phyloP scores from a whole-genome alignment of 176 grass and related monocot genomes.

The Paspalum vaginatum region DNA sequence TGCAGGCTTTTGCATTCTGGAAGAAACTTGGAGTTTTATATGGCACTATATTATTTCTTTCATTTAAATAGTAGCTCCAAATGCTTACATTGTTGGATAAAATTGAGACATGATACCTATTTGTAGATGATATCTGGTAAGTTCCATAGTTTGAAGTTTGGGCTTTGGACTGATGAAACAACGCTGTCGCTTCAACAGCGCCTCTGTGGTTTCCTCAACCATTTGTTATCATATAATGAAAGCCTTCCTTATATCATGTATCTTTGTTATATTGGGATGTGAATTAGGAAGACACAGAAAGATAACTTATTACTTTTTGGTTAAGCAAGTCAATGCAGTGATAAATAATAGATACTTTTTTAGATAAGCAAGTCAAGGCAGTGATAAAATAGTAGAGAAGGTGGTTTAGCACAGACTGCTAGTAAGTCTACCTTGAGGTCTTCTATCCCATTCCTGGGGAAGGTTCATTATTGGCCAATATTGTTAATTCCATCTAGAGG shows the following conservation, averaged over 20 bases:
- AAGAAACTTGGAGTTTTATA: slow-evolving; percentile 16
- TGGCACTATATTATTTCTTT: neutral
- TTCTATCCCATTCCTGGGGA: slow-evolving; percentile 1
- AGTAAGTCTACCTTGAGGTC: neutral
- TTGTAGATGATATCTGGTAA: slow-evolving; percentile 24
- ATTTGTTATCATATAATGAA: slow-evolving; percentile 13
- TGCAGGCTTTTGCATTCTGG: slow-evolving; percentile 13
- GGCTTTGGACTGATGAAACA: neutral
- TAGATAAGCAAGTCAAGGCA: neutral
- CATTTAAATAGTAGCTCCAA: neutral
- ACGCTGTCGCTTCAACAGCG: slow-evolving; percentile 12
- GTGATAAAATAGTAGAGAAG: neutral
- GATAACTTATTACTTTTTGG: neutral
- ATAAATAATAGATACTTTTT: neutral
- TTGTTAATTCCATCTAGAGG: neutral
- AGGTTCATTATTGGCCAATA: slow-evolving; percentile 22
- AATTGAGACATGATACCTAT: slow-evolving; percentile 8
- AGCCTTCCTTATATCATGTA: neutral
- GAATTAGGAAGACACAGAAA: neutral
- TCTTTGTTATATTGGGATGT: slow-evolving; percentile 17
- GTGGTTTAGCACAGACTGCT: neutral
- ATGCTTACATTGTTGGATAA: neutral
- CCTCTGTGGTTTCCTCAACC: neutral
- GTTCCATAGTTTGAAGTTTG: neutral
- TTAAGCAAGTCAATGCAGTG: neutral